Evolutionary conservation across 768 basidiomycete species (phyloP).

Genomic region (Calocybe indica): DNA sequence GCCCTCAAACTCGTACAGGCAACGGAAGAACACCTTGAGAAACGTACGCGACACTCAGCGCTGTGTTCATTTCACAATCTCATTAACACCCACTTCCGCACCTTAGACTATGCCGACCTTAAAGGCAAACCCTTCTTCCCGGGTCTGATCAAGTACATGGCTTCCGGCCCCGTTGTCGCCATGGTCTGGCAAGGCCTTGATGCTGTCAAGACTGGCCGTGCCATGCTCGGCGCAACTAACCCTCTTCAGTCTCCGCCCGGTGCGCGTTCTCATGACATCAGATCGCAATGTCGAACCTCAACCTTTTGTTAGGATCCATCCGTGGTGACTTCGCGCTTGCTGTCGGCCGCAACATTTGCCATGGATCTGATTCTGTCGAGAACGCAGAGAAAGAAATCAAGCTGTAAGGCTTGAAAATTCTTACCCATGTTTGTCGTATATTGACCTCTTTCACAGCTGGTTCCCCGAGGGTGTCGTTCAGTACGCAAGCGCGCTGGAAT

Average conservation of each 20-base stretch:
- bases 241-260: slow-evolving; percentile 86
- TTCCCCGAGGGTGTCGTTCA: slow-evolving; percentile 83
- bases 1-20: slow-evolving; percentile 90
- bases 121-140: slow-evolving; percentile 94
- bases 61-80: slow-evolving; percentile 9
- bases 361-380: slow-evolving; percentile 87
- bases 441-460: slow-evolving; percentile 49
- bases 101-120: slow-evolving; percentile 91
- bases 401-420: slow-evolving; percentile 49
- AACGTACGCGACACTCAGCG: slow-evolving; percentile 43
- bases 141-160: slow-evolving; percentile 94
- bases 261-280: slow-evolving; percentile 16
- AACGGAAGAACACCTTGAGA: slow-evolving; percentile 80
- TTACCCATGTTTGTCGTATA: slow-evolving; percentile 2
- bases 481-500: slow-evolving; percentile 57
- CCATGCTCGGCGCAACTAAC: slow-evolving; percentile 96
- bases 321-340: slow-evolving; percentile 94
- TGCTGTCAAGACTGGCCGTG: slow-evolving; percentile 92
- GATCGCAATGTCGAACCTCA: slow-evolving; percentile 4
- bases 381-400: slow-evolving; percentile 91
- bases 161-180: slow-evolving; percentile 89
- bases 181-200: slow-evolving; percentile 96
- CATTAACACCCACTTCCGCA: background rate
- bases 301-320: slow-evolving; percentile 64
- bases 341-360: slow-evolving; percentile 92